Base-by-base conservation (phyloP, 345 rosid genomes). In the Orychophragmus violaceus region DNA sequence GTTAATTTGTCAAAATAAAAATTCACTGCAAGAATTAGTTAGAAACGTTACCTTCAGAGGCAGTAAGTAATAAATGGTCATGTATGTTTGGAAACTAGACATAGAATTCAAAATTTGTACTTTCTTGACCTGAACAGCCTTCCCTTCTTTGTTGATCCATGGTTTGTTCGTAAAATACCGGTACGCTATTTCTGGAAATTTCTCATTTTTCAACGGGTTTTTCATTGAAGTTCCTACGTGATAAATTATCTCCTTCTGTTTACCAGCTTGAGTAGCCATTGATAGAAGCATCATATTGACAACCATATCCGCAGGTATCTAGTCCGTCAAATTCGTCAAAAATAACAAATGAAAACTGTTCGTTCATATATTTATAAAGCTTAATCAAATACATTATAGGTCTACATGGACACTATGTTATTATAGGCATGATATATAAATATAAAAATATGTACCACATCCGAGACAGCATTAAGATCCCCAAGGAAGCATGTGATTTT, bases 261-360 rank as follows among this genome's bases (percentile, higher is more conserved):
- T 57, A 49, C 66, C 46, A 3, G 76, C 80, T 19, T 82, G 78
- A n/a, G 84, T 84, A 3, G 73, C 81, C 79, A 83, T 81, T 3
- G 90, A 82, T 19, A 80, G 82, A 8, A 90, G 49, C 4, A 81
- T 83, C 2, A 81, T 74, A 57, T 86, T 90, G 75, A 88, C 89
- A 59, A 90, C 95, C 92, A 90, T 84, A 59, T 90, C 97, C 0
- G 89, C 95, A 0, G 96, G 97, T 24, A 90, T 81, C 89, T 90
- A 53, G 36, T 59, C n/a, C 37, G 48, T 59, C 9, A 5, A 44
- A 37, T n/a, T 5, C 17, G 8, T n/a, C 45, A 29, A 14, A 39
- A 14, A 14, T 14, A 39, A 5, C 8, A 5, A 14, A 14, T 39
- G 19, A 39, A 14, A 7, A 14, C 8, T n/a, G n/a, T n/a, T n/a